Percentiles rank a stretch among this genome's conserved stretches.
Evolutionary conservation across 345 rosid species (phyloP).

Genomic region (Citrus glauca): DNA sequence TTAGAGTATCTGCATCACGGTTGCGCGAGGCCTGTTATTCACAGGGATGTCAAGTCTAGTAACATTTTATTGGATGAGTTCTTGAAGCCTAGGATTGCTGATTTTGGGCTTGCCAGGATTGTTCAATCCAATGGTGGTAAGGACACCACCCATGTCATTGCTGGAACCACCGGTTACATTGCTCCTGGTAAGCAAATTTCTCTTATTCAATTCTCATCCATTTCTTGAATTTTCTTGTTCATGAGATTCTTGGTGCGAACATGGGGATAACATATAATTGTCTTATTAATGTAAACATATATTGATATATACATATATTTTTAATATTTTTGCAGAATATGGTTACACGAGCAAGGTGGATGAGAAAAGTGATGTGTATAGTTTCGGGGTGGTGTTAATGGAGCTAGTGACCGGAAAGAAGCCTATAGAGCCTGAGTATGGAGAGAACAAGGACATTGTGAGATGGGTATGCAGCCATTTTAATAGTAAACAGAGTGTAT

Average conservation of each 20-base stretch:
- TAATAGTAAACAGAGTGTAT: slow-evolving; percentile 46
- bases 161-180: slow-evolving; percentile 91
- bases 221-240: background rate
- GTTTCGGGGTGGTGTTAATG: slow-evolving; percentile 91
- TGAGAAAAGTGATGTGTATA: slow-evolving; percentile 91
- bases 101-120: slow-evolving; percentile 94
- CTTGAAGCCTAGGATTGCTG: slow-evolving; percentile 87
- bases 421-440: slow-evolving; percentile 74
- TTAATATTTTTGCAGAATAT: slow-evolving; percentile 50
- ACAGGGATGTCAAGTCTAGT: slow-evolving; percentile 83
- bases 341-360: slow-evolving; percentile 77
- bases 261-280: background rate
- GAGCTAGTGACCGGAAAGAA: slow-evolving; percentile 82
- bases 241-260: background rate
- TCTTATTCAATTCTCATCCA: background rate
- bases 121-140: slow-evolving; percentile 45
- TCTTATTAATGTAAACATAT: background rate
- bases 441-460: slow-evolving; percentile 79
- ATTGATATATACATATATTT: background rate
- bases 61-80: slow-evolving; percentile 80
- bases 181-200: slow-evolving; percentile 70
- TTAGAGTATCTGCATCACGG: slow-evolving; percentile 90
- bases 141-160: slow-evolving; percentile 70
- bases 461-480: slow-evolving; percentile 64
- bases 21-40: slow-evolving; percentile 67